Evolutionary conservation across 1,284 basidiomycete genomes (phyloP).

Genomic region (Volvariella volvacea): DNA sequence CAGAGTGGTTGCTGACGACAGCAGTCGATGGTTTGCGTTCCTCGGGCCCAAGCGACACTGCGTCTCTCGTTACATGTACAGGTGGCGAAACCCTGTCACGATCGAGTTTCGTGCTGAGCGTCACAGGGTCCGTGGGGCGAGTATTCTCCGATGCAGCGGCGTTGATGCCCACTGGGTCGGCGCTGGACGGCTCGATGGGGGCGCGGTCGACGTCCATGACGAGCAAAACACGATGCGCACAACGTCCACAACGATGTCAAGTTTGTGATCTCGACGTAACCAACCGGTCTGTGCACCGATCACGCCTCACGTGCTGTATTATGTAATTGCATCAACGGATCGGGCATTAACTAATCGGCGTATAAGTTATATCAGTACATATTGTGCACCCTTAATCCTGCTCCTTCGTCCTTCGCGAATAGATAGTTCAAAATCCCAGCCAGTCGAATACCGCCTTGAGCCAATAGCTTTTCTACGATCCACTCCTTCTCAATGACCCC

Average conservation of each 20-base stretch:
- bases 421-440: constrained; percentile 76
- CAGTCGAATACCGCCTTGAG: constrained; percentile 76
- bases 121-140: neutral
- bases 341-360: too few relatives aligned
- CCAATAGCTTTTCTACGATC: constrained; percentile 76
- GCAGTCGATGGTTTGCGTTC: neutral
- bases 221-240: neutral
- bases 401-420: constrained; percentile 37
- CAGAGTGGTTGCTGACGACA: neutral
- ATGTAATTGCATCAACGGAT: too few relatives aligned
- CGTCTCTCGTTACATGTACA: neutral
- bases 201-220: constrained; percentile 1
- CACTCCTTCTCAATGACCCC: constrained; percentile 61
- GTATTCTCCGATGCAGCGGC: too few relatives aligned
- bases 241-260: too few relatives aligned
- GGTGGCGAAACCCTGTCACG: constrained; percentile 2
- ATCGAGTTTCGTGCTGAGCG: constrained; percentile 1
- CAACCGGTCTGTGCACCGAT: neutral
- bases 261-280: neutral
- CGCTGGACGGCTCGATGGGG: too few relatives aligned
- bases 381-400: too few relatives aligned
- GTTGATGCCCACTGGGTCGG: too few relatives aligned
- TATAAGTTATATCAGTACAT: too few relatives aligned
- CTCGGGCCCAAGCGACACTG: neutral
- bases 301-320: neutral